Evolutionary conservation across 305 asterid genomes (phyloP).

Genomic region (Ruellia speciosa): DNA sequence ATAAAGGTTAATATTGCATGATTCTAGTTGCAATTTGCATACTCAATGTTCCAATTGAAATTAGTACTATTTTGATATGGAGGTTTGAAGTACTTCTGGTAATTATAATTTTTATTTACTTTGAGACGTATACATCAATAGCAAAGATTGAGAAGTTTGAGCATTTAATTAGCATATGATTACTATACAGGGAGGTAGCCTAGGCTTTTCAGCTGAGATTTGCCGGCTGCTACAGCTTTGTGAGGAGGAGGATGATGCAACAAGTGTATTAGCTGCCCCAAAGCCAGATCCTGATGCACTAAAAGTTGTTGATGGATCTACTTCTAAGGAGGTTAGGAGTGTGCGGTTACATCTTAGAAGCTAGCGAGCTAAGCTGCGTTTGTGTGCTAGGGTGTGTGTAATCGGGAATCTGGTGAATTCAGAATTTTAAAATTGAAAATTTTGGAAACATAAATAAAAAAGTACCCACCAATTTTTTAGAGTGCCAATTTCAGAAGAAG

Average conservation of each 20-base stretch:
- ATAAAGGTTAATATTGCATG: neutral
- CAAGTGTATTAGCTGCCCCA: constrained; percentile 76
- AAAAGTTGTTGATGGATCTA: constrained; percentile 41
- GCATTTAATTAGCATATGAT: constrained; percentile 22
- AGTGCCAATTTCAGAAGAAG: too few species aligned
- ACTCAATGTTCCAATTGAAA: constrained; percentile 4
- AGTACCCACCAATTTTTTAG: too few species aligned
- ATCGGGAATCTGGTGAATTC: too few species aligned
- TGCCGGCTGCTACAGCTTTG: constrained; percentile 68
- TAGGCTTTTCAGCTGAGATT: constrained; percentile 72
- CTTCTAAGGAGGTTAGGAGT: constrained; percentile 51
- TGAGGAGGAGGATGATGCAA: constrained; percentile 99
- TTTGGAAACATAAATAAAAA: too few species aligned
- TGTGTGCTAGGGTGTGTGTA: neutral
- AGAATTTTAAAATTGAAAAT: too few species aligned
- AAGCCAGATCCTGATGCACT: constrained; percentile 75
- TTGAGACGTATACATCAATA: constrained; percentile 1
- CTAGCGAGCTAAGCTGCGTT: neutral
- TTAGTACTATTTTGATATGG: neutral
- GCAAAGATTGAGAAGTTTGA: constrained; percentile 14
- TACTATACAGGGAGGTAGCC: constrained; percentile 74
- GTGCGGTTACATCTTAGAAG: constrained; percentile 14
- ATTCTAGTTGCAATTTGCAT: constrained; percentile 1
- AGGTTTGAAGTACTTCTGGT: neutral
- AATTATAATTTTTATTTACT: neutral